Base-by-base conservation (phyloP, 208 protist genomes). In the Porcisia hertigi region DNA sequence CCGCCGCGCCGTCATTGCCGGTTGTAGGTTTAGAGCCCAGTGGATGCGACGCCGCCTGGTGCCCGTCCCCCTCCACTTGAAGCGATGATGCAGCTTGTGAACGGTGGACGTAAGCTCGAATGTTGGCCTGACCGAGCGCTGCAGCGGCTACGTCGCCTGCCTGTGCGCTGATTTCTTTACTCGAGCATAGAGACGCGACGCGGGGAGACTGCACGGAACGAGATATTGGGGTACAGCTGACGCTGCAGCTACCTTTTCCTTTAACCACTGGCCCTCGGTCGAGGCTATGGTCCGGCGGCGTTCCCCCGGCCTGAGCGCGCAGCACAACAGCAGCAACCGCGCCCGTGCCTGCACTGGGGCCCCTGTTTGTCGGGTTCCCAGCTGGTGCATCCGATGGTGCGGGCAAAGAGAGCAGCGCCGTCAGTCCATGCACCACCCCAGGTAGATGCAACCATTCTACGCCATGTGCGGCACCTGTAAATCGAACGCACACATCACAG, bases 371-470 rank as follows among this genome's bases (percentile, higher is more conserved):
- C 3, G 23, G 1, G 7, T 6, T 12, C 5, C 23, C 66, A n/a
- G n/a, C 30, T 2, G 30, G 25, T 20, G 65, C 45, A 7, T n/a
- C 8, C 53, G 8, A n/a, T 18, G 76, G 54, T 16, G 69, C 23
- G 1, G 55, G 34, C 6, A 41, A 4, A 18, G 52, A 23, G 60
- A 85, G 71, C 52, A 88, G 36, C 2, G 71, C 63, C 14, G 30
- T 11, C 34, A 88, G 47, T 12, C 45, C 57, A 7, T 77, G 47
- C 4, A 41, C 39, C 39, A 87, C 63, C 67, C 88, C 76, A 2
- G 92, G 92, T 25, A 96, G 75, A 71, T 96, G 92, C 67, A 96
- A 72, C 90, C 92, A 96, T 75, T 96, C 89, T 16, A 96, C 82
- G 0, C 92, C 92, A 14, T 71, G 69, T 20, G 80, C 65, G 1